A percentile compares a stretch with the other conserved stretches of the same genome.
Evolutionary conservation across 1,139 yeast genomes (phyloP).

Genomic region (Scheffersomyces lignicola): DNA sequence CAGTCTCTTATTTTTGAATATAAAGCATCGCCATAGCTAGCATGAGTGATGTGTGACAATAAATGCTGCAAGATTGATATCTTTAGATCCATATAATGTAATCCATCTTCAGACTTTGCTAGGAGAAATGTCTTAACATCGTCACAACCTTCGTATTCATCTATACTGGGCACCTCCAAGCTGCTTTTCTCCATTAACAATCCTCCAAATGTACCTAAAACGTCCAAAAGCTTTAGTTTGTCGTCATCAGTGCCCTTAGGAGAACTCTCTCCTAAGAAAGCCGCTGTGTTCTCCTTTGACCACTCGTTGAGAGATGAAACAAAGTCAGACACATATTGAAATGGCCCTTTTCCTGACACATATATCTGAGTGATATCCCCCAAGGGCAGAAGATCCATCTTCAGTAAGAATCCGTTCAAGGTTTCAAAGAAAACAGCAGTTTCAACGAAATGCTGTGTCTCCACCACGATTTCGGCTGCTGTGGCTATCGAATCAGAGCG

Average conservation of each 20-base stretch:
- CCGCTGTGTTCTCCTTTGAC: constrained; percentile 18
- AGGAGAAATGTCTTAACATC: constrained; percentile 9
- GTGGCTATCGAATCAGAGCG: constrained; percentile 18
- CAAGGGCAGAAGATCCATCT: constrained; percentile 8
- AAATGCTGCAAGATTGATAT: constrained; percentile 41
- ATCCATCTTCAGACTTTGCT: constrained; percentile 17
- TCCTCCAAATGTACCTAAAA: constrained; percentile 37
- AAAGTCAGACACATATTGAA: constrained; percentile 24
- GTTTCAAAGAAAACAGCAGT: constrained; percentile 22
- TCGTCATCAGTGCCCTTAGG: constrained; percentile 28
- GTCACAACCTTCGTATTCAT: constrained; percentile 8
- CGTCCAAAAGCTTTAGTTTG: constrained; percentile 36
- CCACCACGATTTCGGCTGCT: constrained; percentile 18
- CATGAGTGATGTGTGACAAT: constrained; percentile 23
- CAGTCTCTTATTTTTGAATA: constrained; percentile 28
- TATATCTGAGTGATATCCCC: constrained; percentile 22
- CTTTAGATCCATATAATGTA: constrained; percentile 49
- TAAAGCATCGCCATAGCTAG: constrained; percentile 28
- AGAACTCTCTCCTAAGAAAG: constrained; percentile 16
- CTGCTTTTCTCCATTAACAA: constrained; percentile 9
- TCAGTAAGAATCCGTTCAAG: constrained; percentile 18
- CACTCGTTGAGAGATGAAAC: constrained; percentile 24
- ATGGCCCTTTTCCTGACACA: constrained; percentile 11
- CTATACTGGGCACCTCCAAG: constrained; percentile 4
- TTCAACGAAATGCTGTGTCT: constrained; percentile 24